Percentiles rank a stretch among this genome's conserved stretches.
Evolutionary conservation across 495 filamentous ascomycete genomes (phyloP).

Genomic region (Usnea hakonensis): DNA sequence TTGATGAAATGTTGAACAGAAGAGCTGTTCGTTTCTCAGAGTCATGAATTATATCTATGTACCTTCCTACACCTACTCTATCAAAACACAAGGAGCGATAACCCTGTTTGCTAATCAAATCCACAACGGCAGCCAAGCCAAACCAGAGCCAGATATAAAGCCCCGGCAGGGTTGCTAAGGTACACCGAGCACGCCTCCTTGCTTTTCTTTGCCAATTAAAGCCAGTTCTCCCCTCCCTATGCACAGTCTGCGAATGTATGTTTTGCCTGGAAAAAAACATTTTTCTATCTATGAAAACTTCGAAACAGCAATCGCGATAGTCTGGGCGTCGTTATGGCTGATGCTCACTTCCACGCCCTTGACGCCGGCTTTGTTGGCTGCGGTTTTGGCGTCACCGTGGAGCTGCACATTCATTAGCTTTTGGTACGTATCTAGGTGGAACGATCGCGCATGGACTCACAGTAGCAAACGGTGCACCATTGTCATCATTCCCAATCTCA

Average conservation of each 20-base stretch:
- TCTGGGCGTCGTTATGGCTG: constrained; percentile 85
- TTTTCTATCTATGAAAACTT: constrained; percentile 41
- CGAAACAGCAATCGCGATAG: constrained; percentile 87
- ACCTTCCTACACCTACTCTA: no score
- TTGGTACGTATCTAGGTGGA: not conserved
- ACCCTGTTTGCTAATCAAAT: not conserved
- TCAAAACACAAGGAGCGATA: no score
- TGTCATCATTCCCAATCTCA: constrained; percentile 74
- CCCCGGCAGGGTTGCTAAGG: not conserved
- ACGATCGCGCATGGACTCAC: constrained; percentile 49
- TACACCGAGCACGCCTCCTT: not conserved
- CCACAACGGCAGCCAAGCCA: not conserved
- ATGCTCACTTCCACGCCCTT: constrained; percentile 87
- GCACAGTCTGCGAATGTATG: not conserved
- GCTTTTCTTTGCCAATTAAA: not conserved
- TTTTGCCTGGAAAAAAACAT: not conserved
- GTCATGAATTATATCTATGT: no score
- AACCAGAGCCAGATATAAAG: not conserved
- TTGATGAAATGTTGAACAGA: no score
- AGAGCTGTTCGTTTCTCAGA: no score
- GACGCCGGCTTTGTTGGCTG: constrained; percentile 74
- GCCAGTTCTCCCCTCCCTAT: not conserved
- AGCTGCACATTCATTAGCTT: constrained; percentile 53
- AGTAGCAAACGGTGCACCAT: constrained; percentile 72
- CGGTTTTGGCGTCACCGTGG: constrained; percentile 70